A percentile compares a stretch with the other conserved stretches of the same genome.
These are phyloP conservation scores for Candida krabiensis DNA, from an alignment of 805 yeast species.

Conservation along the genomic window DNA sequence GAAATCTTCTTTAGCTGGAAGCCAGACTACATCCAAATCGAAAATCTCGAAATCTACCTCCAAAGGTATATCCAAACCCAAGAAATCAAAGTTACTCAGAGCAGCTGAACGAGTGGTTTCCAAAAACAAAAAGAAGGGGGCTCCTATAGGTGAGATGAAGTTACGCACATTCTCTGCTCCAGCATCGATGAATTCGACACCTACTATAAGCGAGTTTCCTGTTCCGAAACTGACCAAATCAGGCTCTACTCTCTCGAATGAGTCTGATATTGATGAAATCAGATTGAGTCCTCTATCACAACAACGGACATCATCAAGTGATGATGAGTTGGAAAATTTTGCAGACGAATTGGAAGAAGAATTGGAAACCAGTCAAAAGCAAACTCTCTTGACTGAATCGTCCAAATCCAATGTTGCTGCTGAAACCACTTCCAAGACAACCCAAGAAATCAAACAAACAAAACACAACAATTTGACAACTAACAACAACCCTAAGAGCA, in stretches of 20 bases:
- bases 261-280: conserved; percentile 21
- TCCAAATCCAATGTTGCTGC: too few relatives aligned
- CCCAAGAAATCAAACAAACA: too few relatives aligned
- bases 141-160: conserved; percentile 1
- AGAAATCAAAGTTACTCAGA: conserved; percentile 21
- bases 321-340: conserved; percentile 24
- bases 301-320: conserved; percentile 9
- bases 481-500: too few relatives aligned
- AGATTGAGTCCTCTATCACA: conserved; percentile 11
- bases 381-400: not conserved
- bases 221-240: not conserved
- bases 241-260: conserved; percentile 3
- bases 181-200: not conserved
- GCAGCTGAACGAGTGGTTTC: conserved; percentile 22
- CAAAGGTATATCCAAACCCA: conserved; percentile 15
- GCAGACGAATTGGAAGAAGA: conserved; percentile 28
- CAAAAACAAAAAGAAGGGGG: conserved; percentile 4
- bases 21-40: not conserved
- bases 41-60: too few relatives aligned
- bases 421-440: too few relatives aligned
- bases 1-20: not conserved
- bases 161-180: conserved; percentile 1
- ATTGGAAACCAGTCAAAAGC: conserved; percentile 6
- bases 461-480: too few relatives aligned
- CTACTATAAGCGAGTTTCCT: too few relatives aligned